A percentile compares a stretch with the other conserved stretches of the same genome.
These are phyloP conservation scores for Curvularia hawaiiensis DNA, from an alignment of 2,329 filamentous ascomycete species.

Conservation along the genomic window DNA sequence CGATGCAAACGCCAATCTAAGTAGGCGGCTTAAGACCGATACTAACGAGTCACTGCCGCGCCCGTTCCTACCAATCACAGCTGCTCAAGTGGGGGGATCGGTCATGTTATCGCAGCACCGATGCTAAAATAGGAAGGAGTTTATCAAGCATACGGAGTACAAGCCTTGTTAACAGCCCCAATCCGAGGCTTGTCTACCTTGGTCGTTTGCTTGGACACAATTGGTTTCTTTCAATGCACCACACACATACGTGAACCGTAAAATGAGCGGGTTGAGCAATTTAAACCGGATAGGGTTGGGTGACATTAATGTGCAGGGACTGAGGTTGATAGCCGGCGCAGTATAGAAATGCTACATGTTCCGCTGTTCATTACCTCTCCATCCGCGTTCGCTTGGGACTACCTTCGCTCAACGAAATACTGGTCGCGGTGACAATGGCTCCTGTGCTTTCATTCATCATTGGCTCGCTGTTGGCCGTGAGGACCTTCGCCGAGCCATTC, in stretches of 20 bases:
- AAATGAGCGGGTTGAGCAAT: slow-evolving; percentile 2
- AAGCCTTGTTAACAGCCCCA: slow-evolving; percentile 19
- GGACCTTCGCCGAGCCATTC: slow-evolving; percentile 31
- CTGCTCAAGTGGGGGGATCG: background rate
- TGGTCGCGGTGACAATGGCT: slow-evolving; percentile 25
- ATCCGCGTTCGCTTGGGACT: slow-evolving; percentile 14
- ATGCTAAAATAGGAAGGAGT: slow-evolving; percentile 16
- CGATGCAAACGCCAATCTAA: slow-evolving; percentile 5
- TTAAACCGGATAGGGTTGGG: slow-evolving; percentile 6
- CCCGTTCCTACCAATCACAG: background rate
- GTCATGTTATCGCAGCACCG: slow-evolving; percentile 16
- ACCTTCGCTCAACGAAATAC: slow-evolving; percentile 19
- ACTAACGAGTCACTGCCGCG: slow-evolving; percentile 6
- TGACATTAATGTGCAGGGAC: slow-evolving; percentile 5
- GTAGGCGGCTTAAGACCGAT: slow-evolving; percentile 3
- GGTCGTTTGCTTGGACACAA: slow-evolving; percentile 10
- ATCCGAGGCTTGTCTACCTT: slow-evolving; percentile 17
- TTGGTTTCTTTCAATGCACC: background rate
- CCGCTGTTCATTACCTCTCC: slow-evolving; percentile 1
- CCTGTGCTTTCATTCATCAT: slow-evolving; percentile 31
- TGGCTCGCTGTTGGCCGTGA: slow-evolving; percentile 30
- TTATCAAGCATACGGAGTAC: slow-evolving; percentile 7
- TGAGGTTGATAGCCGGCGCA: background rate
- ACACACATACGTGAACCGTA: slow-evolving; percentile 1
- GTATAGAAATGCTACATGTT: slow-evolving; percentile 8